Evolutionary conservation across 73 alveolate species (phyloP), one percentile per base, ranked within the genome.

Genomic region (Strombidium stylifer): DNA sequence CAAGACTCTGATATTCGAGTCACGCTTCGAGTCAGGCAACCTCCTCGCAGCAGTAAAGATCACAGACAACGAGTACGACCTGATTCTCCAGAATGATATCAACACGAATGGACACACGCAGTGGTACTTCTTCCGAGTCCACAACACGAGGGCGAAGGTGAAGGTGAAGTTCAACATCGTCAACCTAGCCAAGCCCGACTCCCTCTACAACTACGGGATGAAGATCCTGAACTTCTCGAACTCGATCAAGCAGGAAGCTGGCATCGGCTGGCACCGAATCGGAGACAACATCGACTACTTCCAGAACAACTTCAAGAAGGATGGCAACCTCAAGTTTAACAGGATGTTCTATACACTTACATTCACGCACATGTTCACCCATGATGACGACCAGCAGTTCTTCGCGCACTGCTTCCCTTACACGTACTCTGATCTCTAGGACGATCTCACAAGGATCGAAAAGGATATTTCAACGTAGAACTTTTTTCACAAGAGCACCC

Each of bases 341-440:
- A 27, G 78, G 31, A 44, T 44, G 31, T 64, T 44, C 72, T 86
- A 86, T 54, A 91, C 98, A 15, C 72, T 91, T 50, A 82, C 96
- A 14, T 91, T 82, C 59, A 59, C 85, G 31, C 83, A 82, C 61
- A 81, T 80, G 26, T 91, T 82, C 31, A 53, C 62, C 25, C 77
- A 39, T 64, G 92, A 86, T 77, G 66, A 85, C 37, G 98, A 91
- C 47, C 74, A 53, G 61, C 91, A 86, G 26, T 91, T 60, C 83
- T 86, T 91, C 55, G 86, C 94, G 14, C 85, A 91, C 59, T 91
- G 94, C 46, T 73, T 81, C 61, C 98, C 98, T 31, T 91, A 82
- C 67, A 86, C 96, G 0, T 91, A 91, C 56, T 66, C 96, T 2
- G 94, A 91, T 75, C 69, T 86, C 60, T 61, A 65, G 2, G 80